Percentiles rank a stretch among this genome's conserved stretches.
Evolutionary conservation across 2,329 filamentous ascomycete species (phyloP).

Genomic region (Metarhizium anisopliae): DNA sequence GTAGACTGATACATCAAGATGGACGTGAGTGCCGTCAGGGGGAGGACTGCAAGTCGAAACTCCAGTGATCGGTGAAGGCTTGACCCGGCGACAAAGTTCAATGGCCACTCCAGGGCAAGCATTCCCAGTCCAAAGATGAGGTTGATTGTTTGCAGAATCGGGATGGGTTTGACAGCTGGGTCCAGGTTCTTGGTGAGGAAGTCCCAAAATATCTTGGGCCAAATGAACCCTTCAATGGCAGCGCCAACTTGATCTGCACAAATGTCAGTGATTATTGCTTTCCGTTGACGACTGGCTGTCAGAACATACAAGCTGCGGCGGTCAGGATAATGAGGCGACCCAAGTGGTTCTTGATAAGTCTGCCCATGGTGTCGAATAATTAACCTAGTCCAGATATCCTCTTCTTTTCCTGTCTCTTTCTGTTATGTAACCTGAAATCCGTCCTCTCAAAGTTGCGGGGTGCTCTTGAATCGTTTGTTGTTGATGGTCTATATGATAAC

Average conservation of each 20-base stretch:
- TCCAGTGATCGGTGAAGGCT: slow-evolving; percentile 81
- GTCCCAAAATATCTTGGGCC: slow-evolving; percentile 98
- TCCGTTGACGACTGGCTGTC: not conserved
- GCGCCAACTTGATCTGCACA: slow-evolving; percentile 75
- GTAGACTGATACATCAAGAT: slow-evolving; percentile 85
- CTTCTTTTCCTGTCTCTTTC: slow-evolving; percentile 6
- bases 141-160: slow-evolving; percentile 83
- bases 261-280: slow-evolving; percentile 15
- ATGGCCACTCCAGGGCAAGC: slow-evolving; percentile 85
- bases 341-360: slow-evolving; percentile 99
- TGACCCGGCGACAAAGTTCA: slow-evolving; percentile 67
- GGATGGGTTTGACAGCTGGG: slow-evolving; percentile 75
- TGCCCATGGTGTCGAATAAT: slow-evolving; percentile 60
- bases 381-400: not conserved
- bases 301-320: slow-evolving; percentile 60
- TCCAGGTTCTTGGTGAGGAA: slow-evolving; percentile 89
- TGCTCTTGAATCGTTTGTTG: not conserved
- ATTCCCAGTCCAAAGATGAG: slow-evolving; percentile 70
- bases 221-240: slow-evolving; percentile 83
- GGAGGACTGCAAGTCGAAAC: slow-evolving; percentile 72
- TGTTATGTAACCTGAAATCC: not conserved
- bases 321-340: slow-evolving; percentile 87
- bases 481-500: not conserved
- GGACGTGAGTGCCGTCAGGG: slow-evolving; percentile 65
- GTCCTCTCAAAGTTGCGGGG: not conserved